Conservation (phyloP, 2,329 filamentous ascomycete species). For the Paecilomyces formosus region DNA sequence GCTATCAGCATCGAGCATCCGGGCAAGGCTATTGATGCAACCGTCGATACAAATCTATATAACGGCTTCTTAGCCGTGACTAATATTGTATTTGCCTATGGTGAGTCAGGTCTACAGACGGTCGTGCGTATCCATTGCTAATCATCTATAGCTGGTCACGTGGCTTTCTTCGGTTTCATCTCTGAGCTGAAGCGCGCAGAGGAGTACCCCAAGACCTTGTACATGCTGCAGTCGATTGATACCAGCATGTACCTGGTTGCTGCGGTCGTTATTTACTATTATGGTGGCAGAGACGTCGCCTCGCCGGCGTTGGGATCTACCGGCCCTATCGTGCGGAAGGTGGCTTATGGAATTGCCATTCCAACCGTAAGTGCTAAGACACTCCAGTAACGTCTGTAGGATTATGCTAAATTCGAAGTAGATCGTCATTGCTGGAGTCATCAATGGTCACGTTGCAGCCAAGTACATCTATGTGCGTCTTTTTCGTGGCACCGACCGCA, state of each 20-base stretch:
- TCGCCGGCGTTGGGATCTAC: slow-evolving; percentile 62
- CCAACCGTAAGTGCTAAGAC: slow-evolving; percentile 43
- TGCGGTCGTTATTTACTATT: slow-evolving; percentile 62
- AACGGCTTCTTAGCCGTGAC: slow-evolving; percentile 54
- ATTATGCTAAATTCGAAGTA: slow-evolving; percentile 4
- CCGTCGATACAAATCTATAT: slow-evolving; percentile 40
- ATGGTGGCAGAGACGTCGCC: slow-evolving; percentile 52
- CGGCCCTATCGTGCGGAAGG: slow-evolving; percentile 48
- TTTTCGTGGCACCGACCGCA: slow-evolving; percentile 53
- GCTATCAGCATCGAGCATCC: slow-evolving; percentile 50
- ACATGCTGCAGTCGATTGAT: slow-evolving; percentile 52
- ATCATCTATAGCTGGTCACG: slow-evolving; percentile 46
- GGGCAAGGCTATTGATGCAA: slow-evolving; percentile 27
- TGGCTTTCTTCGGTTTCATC: slow-evolving; percentile 62
- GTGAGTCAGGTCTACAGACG: slow-evolving; percentile 23
- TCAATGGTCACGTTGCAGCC: slow-evolving; percentile 59
- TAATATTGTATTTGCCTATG: slow-evolving; percentile 67
- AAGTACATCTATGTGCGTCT: slow-evolving; percentile 60
- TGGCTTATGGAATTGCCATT: slow-evolving; percentile 61
- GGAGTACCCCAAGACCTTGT: slow-evolving; percentile 57
- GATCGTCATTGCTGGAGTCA: slow-evolving; percentile 64
- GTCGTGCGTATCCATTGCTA: slow-evolving; percentile 1
- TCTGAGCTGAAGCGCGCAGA: slow-evolving; percentile 55
- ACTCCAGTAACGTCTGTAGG: not conserved
- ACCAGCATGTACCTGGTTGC: slow-evolving; percentile 58